phyloP scores from a whole-genome alignment of 345 rosid genomes.

The Eucalyptus brandiana region DNA sequence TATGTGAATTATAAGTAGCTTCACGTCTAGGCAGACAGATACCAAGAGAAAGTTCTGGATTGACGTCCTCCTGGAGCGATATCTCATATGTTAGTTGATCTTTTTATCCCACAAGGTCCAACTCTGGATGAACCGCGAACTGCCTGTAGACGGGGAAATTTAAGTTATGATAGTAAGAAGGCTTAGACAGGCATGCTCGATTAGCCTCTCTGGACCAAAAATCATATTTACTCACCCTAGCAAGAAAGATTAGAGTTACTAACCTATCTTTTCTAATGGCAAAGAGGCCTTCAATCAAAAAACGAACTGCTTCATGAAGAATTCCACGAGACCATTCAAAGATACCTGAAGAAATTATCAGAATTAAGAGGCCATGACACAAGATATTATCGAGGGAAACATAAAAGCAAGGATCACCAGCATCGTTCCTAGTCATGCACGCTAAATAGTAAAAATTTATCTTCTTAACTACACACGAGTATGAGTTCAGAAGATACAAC shows the following conservation, averaged over 20 bases:
- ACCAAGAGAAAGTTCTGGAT: too few relatives aligned
- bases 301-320: slow-evolving; percentile 89
- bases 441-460: too few relatives aligned
- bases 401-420: neutral
- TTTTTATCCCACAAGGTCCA: slow-evolving; percentile 77
- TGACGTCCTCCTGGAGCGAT: neutral
- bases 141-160: neutral
- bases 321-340: slow-evolving; percentile 91
- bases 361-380: neutral
- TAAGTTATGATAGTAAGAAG: neutral
- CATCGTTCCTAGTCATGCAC: neutral
- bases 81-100: slow-evolving; percentile 79
- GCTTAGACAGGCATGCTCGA: neutral
- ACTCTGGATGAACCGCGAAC: slow-evolving; percentile 87
- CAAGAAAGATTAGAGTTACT: neutral
- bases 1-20: too few relatives aligned
- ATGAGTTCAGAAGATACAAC: too few relatives aligned
- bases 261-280: slow-evolving; percentile 77
- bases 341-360: slow-evolving; percentile 39
- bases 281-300: slow-evolving; percentile 76
- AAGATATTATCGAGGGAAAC: neutral
- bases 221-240: neutral
- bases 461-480: too few relatives aligned
- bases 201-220: neutral
- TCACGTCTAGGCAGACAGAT: too few relatives aligned